phyloP scores from a whole-genome alignment of 2,329 filamentous ascomycete species.

The Orbilia quercus region DNA sequence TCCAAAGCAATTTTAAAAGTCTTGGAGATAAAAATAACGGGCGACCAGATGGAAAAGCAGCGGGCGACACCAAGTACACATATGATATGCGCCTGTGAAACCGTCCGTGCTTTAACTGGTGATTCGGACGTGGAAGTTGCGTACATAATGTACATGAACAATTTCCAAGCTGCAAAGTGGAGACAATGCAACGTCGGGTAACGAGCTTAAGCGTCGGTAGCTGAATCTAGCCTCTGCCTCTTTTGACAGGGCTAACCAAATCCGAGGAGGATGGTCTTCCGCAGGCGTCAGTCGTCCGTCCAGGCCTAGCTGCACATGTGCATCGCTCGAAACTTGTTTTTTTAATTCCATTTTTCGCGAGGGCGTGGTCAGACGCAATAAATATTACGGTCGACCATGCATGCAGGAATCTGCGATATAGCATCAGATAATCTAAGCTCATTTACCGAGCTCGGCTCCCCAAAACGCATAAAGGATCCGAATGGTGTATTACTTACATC shows the following conservation, averaged over 20 bases:
- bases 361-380: too few species aligned
- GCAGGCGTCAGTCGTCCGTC: background rate
- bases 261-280: slow-evolving; percentile 3
- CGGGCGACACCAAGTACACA: background rate
- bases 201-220: slow-evolving; percentile 36
- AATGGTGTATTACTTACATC: too few species aligned
- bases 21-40: slow-evolving; percentile 13
- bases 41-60: slow-evolving; percentile 1
- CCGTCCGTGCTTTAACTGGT: slow-evolving; percentile 6
- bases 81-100: slow-evolving; percentile 18
- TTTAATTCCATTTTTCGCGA: too few species aligned
- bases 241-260: slow-evolving; percentile 34
- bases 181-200: slow-evolving; percentile 54
- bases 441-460: too few species aligned
- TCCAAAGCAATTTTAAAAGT: too few species aligned
- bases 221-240: slow-evolving; percentile 30
- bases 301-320: too few species aligned
- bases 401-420: too few species aligned
- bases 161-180: slow-evolving; percentile 31
- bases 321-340: too few species aligned
- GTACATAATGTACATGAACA: slow-evolving; percentile 1
- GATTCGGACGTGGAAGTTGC: background rate
- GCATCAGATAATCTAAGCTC: too few species aligned
- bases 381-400: too few species aligned
- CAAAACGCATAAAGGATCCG: too few species aligned